A percentile compares a stretch with the other conserved stretches of the same genome.
Evolutionary conservation across 2,329 filamentous ascomycete genomes (phyloP).

Genomic region (Ophiosphaerella narmari): DNA sequence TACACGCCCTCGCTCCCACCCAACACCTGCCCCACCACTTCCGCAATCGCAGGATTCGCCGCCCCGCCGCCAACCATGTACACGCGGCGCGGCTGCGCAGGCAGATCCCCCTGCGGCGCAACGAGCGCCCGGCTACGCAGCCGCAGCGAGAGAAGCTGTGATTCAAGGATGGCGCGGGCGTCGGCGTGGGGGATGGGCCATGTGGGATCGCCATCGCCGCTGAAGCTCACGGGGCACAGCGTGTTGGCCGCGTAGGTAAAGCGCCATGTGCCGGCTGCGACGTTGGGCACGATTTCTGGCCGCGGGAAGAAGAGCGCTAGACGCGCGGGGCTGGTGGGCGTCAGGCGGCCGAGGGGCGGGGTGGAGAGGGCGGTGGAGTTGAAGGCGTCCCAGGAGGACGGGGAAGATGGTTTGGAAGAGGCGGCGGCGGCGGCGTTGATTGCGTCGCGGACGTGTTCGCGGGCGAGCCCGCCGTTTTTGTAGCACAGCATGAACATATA

Average conservation of each 20-base stretch:
- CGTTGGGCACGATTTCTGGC: conserved; percentile 93
- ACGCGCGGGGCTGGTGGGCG: conserved; percentile 66
- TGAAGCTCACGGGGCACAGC: conserved; percentile 55
- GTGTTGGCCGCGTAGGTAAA: conserved; percentile 64
- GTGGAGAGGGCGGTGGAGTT: conserved; percentile 73
- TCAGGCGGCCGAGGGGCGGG: conserved; percentile 67
- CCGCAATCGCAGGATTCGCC: conserved; percentile 85
- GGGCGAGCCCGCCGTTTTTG: conserved; percentile 94
- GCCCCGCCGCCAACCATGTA: conserved; percentile 95
- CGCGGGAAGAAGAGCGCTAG: conserved; percentile 94
- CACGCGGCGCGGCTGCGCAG: conserved; percentile 83
- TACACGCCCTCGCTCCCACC: conserved; percentile 90
- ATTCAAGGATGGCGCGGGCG: conserved; percentile 86
- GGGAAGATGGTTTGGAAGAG: conserved; percentile 45
- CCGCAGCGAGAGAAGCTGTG: conserved; percentile 89
- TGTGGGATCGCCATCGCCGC: conserved; percentile 23
- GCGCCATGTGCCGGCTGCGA: conserved; percentile 83
- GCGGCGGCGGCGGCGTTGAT: conserved; percentile 61
- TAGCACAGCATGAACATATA: conserved; percentile 99
- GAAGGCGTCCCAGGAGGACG: conserved; percentile 77
- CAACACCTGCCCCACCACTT: conserved; percentile 83
- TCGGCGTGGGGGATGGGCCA: conserved; percentile 68
- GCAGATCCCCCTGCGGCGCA: conserved; percentile 60
- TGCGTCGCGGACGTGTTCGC: conserved; percentile 84
- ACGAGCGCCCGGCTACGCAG: conserved; percentile 82